phyloP scores from a whole-genome alignment of 2,329 filamentous ascomycete species.

The Penicillium italicum region DNA sequence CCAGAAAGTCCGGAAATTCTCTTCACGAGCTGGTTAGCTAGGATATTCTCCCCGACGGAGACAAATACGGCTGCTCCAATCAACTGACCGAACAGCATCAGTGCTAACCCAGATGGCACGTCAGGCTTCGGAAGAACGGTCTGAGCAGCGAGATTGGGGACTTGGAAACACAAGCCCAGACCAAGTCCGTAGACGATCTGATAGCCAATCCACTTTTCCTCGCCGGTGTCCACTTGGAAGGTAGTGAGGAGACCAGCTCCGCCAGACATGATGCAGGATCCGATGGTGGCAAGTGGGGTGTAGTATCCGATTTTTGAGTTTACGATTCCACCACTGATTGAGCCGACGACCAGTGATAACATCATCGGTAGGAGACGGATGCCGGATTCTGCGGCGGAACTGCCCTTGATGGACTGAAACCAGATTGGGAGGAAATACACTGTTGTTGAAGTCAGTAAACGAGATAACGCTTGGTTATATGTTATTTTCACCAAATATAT shows the following conservation, averaged over 20 bases:
- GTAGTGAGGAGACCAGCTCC: not conserved
- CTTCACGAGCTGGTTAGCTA: not conserved
- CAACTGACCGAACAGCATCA: not conserved
- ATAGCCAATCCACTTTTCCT: not conserved
- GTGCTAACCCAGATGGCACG: not conserved
- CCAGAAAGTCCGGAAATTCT: not conserved
- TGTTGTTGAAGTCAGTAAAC: not conserved
- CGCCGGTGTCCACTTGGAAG: not conserved
- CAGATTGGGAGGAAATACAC: not conserved
- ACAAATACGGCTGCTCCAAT: not conserved
- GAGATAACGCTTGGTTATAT: fast-evolving
- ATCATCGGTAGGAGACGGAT: not conserved
- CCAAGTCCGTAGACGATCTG: not conserved
- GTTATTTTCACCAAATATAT: not conserved
- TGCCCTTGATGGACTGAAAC: not conserved
- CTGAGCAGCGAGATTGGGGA: not conserved
- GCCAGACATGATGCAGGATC: not conserved
- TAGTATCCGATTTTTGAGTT: not conserved
- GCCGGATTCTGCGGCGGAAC: not conserved
- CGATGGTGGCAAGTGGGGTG: not conserved
- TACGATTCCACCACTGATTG: not conserved
- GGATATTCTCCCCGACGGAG: not conserved
- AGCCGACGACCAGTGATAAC: not conserved
- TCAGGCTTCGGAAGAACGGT: not conserved
- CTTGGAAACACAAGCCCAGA: not conserved